Conservation (phyloP, 2,329 filamentous ascomycete genomes). For the Fusarium camptoceras region DNA sequence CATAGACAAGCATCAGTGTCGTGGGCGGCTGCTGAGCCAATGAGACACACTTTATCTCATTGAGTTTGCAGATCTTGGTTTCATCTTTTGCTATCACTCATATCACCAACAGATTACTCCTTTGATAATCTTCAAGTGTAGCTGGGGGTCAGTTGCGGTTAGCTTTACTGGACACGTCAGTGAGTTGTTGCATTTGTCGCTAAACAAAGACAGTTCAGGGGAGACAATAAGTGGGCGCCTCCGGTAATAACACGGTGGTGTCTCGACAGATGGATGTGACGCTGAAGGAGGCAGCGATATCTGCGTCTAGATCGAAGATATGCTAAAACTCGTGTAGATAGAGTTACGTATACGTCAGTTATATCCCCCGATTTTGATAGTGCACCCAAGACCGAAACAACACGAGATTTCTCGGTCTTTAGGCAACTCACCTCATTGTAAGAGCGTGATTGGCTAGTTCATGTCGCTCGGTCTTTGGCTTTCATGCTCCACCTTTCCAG, state of each 20-base stretch:
- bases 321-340: too few relatives aligned
- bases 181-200: too few relatives aligned
- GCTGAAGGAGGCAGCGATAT: not conserved
- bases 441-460: not conserved
- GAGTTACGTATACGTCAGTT: fast-evolving
- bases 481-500: not conserved
- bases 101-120: not conserved
- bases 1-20: not conserved
- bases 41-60: not conserved
- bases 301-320: not conserved
- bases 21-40: slow-evolving; percentile 1
- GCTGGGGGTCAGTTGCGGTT: too few relatives aligned
- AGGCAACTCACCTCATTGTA: not conserved
- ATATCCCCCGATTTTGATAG: fast-evolving
- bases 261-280: too few relatives aligned
- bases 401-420: not conserved
- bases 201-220: too few relatives aligned
- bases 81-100: not conserved
- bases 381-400: not conserved
- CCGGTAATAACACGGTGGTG: fast-evolving
- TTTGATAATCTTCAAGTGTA: too few relatives aligned
- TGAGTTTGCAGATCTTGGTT: not conserved
- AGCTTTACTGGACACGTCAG: too few relatives aligned
- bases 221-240: not conserved
- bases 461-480: not conserved